These are phyloP conservation scores for Gossypioides kirkii DNA, from an alignment of 345 rosid species.

Conservation along the genomic window DNA sequence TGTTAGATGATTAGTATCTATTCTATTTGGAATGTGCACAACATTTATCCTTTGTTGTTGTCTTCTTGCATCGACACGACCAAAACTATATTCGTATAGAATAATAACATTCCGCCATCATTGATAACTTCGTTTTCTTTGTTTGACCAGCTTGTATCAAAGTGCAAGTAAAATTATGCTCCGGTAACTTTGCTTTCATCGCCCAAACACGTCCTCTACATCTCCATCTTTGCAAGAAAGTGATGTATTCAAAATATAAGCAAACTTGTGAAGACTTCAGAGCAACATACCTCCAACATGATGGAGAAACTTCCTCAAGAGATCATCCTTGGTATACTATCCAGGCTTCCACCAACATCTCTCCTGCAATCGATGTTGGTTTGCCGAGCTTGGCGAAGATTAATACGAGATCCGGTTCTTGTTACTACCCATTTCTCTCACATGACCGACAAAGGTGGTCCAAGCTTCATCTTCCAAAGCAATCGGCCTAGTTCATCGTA, in stretches of 20 bases:
- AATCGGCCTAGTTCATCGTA: slow-evolving; percentile 34
- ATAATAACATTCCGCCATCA: neutral
- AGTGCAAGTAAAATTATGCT: neutral
- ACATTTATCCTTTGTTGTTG: neutral
- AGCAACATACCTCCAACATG: slow-evolving; percentile 13
- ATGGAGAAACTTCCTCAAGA: slow-evolving; percentile 57
- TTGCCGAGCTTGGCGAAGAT: slow-evolving; percentile 38
- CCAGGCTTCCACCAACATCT: slow-evolving; percentile 49
- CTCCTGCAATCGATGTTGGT: slow-evolving; percentile 45
- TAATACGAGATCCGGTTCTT: slow-evolving; percentile 38
- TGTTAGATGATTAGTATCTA: too few species aligned
- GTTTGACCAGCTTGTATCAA: neutral
- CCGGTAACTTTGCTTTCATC: neutral
- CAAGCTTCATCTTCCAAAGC: slow-evolving; percentile 56
- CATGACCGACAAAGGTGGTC: slow-evolving; percentile 14
- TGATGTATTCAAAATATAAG: neutral
- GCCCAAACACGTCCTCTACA: neutral
- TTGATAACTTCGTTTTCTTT: neutral
- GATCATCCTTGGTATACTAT: slow-evolving; percentile 46
- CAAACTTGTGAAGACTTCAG: slow-evolving; percentile 11
- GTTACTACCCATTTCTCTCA: slow-evolving; percentile 22
- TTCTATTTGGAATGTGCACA: too few species aligned
- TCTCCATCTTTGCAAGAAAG: neutral
- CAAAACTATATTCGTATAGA: neutral
- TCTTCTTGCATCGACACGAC: neutral